Evolutionary conservation across 139 green algal genomes (phyloP), one percentile per base, ranked within the genome.

Genomic region (Closterium sp.): DNA sequence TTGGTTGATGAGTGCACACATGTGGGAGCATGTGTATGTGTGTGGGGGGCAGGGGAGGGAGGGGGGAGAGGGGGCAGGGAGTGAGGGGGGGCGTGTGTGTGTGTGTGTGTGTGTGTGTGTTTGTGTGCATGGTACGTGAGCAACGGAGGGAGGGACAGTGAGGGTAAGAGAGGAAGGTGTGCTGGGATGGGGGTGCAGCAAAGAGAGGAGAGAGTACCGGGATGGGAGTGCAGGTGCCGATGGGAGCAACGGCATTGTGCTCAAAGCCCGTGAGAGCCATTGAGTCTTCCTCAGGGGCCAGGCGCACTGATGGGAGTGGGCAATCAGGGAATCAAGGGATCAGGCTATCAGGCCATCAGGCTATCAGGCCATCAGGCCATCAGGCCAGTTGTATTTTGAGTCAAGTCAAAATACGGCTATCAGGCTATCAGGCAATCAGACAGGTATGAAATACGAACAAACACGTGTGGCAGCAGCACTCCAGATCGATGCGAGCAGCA

Each of bases 161-260:
- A n/a, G n/a, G n/a, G 38, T 66, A 84, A 1, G 4, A 90, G 19
- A 1, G 9, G 88, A 10, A 9, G 5, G 86, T 16, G 87, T 92
- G 93, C 91, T 4, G 97, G 97, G 33, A 99, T 89, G 21, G 32
- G 87, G n/a, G 38, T 66, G 38, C 0, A 16, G 5, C 19, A 30
- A 84, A 1, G 4, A 90, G 19, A 1, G 9, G 88, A 10, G 25
- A 30, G 86, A 28, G 87, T 92, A 94, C 91, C 5, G 97, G 97
- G 33, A 99, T 89, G 21, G 32, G 87, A n/a, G 93, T 94, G 34
- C 66, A 85, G 69, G 97, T 95, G 66, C 93, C 96, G 3, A 99
- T 93, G 32, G 97, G 97, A 3, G 94, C 95, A 19, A 99, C 97
- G 9, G 95, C 96, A 81, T 98, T 98, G 94, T 98, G 96, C 81